Base-by-base conservation (phyloP, 1,284 basidiomycete genomes). In the Ustilago loliicola region DNA sequence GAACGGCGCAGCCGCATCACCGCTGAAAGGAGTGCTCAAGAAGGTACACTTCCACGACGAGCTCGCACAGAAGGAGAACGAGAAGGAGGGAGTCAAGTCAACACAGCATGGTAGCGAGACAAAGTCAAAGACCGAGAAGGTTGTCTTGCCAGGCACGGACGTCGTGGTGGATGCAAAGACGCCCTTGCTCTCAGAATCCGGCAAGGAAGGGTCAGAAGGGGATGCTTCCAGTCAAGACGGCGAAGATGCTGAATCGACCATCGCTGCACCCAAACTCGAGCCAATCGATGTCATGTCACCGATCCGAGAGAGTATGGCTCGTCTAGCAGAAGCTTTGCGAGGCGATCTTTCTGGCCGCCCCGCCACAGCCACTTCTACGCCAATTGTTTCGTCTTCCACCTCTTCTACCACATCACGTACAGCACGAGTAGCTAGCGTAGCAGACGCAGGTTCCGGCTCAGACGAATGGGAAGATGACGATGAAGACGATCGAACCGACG, bases 201-300 rank as follows among this genome's bases (percentile, higher is more conserved):
- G 51, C 38, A 63, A 53, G 25, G 66, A 53, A 15, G 66, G 50
- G 13, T 59, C 59, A 3, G 67, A 66, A 7, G 19, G 32, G 7
- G 72, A 54, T 11, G 48, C 40, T 19, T 66, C 61, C 10, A 29
- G 61, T 21, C 56, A 40, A 19, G 63, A 48, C 1, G 54, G 27
- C 10, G 66, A 62, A 10, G 66, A 55, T 2, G 32, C 34, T 3
- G 59, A 63, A 34, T 11, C 15, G 3, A 60, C 42, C 9, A 36
- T n/a, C 9, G 60, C 50, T 19, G 48, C 47, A 15, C 25, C 55
- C 5, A 68, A 68, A 47, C 57, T 81, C 23, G 80, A 73, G 11
- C 80, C 82, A 0, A 83, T 85, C 64, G 79, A 85, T 52, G 40
- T 85, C 8, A 79, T 72, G 25, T 56, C 56, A n/a, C 73, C 79